These are phyloP conservation scores for Ascochyta lentis DNA, from an alignment of 2,329 filamentous ascomycete species.

Conservation along the genomic window DNA sequence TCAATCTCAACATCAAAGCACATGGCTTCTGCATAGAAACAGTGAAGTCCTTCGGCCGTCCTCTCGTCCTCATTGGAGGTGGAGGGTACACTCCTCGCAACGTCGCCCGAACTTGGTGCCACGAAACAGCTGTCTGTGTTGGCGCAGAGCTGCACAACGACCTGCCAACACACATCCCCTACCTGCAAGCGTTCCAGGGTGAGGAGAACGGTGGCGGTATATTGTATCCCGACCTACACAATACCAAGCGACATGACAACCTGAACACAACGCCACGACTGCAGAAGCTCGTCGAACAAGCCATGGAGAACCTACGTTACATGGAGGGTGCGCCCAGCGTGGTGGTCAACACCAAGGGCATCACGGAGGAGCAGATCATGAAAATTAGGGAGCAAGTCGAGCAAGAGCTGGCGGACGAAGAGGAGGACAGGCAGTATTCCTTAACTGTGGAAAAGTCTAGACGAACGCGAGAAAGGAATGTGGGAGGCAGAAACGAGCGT, in stretches of 20 bases:
- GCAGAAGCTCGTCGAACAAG: constrained; percentile 75
- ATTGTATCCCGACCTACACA: constrained; percentile 87
- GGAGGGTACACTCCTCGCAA: constrained; percentile 97
- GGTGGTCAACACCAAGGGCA: constrained; percentile 76
- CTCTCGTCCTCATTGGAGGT: constrained; percentile 89
- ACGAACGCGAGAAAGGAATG: constrained; percentile 53
- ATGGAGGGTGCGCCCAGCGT: constrained; percentile 80
- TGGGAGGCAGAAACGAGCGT: constrained; percentile 53
- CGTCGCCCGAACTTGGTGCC: constrained; percentile 94
- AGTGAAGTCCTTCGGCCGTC: constrained; percentile 80
- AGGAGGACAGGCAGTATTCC: constrained; percentile 61
- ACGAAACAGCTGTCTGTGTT: constrained; percentile 92
- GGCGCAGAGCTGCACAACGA: constrained; percentile 73
- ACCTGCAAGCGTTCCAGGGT: constrained; percentile 81
- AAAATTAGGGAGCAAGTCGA: constrained; percentile 72
- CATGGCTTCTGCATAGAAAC: constrained; percentile 91
- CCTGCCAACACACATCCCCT: constrained; percentile 81
- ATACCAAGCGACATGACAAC: constrained; percentile 74
- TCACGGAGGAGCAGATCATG: constrained; percentile 71
- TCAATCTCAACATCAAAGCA: constrained; percentile 95
- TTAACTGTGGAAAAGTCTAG: constrained; percentile 61
- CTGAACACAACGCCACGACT: constrained; percentile 80
- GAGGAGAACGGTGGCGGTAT: constrained; percentile 73
- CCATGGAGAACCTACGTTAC: constrained; percentile 86
- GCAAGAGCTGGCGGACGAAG: constrained; percentile 68